phyloP scores from a whole-genome alignment of 805 yeast genomes.

The Ogataea methylovora region DNA sequence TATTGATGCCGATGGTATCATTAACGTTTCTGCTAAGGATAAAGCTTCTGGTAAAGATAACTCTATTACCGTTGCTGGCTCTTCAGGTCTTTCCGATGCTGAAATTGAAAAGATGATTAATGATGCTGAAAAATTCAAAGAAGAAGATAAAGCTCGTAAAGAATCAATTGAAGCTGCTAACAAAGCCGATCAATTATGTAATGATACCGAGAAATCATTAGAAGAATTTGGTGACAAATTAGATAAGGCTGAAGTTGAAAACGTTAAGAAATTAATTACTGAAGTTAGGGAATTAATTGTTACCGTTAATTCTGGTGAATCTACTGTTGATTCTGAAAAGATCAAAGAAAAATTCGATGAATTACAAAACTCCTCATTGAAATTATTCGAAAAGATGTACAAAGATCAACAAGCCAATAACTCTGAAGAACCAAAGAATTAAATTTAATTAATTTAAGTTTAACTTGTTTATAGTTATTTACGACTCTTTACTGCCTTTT shows the following conservation, averaged over 20 bases:
- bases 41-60: constrained; percentile 72
- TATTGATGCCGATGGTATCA: constrained; percentile 91
- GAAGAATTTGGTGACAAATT: constrained; percentile 63
- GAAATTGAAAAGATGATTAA: constrained; percentile 57
- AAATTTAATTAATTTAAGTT: no score
- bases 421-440: constrained; percentile 14
- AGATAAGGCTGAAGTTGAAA: constrained; percentile 40
- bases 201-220: constrained; percentile 85
- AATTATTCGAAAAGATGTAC: constrained; percentile 67
- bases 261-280: constrained; percentile 45
- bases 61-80: constrained; percentile 65
- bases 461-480: no score
- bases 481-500: no score
- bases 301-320: constrained; percentile 46
- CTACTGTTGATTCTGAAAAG: constrained; percentile 39
- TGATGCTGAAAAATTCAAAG: constrained; percentile 59
- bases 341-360: constrained; percentile 70
- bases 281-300: constrained; percentile 59
- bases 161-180: constrained; percentile 67
- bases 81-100: constrained; percentile 60
- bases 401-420: constrained; percentile 22
- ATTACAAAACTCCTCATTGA: constrained; percentile 67
- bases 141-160: constrained; percentile 49
- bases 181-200: constrained; percentile 68
- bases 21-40: constrained; percentile 77